Conservation (phyloP, 177 flowering plant species). For the Tripterygium wilfordii region DNA sequence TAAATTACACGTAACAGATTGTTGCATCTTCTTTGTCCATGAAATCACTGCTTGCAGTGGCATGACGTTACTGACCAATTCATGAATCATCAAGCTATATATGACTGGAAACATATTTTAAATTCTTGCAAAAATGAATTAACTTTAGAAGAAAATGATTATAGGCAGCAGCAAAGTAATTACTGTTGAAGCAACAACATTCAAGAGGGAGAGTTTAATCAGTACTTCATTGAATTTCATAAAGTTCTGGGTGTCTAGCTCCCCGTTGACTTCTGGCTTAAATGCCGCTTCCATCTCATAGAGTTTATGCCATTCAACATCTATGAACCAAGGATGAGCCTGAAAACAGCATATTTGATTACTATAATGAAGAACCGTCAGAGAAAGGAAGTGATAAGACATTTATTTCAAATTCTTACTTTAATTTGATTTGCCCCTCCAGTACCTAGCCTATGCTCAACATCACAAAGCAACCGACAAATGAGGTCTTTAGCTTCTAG, state of each 20-base stretch:
- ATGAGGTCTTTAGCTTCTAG: conserved; percentile 69
- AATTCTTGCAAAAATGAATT: no score
- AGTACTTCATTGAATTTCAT: conserved; percentile 77
- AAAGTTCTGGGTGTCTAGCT: conserved; percentile 70
- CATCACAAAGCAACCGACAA: conserved; percentile 62
- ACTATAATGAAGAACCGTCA: conserved; percentile 2
- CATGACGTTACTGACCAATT: no score
- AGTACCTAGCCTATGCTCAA: conserved; percentile 64
- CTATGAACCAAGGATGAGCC: conserved; percentile 77
- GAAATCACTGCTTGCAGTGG: no score
- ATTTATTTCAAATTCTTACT: conserved; percentile 22
- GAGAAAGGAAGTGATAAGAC: not conserved
- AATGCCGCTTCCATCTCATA: conserved; percentile 78
- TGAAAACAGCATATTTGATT: conserved; percentile 15
- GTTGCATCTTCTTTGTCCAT: no score
- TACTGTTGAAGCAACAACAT: not conserved
- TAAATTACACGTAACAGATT: no score
- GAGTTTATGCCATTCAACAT: conserved; percentile 57
- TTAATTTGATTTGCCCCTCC: conserved; percentile 63
- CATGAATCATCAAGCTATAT: no score
- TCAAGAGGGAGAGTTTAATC: not conserved
- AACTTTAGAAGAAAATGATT: not conserved
- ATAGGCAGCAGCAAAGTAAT: not conserved
- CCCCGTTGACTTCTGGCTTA: conserved; percentile 64
- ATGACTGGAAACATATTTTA: no score